These are phyloP conservation scores for Sporothrix sp. DNA, from an alignment of 2,329 filamentous ascomycete genomes.

Conservation along the genomic window DNA sequence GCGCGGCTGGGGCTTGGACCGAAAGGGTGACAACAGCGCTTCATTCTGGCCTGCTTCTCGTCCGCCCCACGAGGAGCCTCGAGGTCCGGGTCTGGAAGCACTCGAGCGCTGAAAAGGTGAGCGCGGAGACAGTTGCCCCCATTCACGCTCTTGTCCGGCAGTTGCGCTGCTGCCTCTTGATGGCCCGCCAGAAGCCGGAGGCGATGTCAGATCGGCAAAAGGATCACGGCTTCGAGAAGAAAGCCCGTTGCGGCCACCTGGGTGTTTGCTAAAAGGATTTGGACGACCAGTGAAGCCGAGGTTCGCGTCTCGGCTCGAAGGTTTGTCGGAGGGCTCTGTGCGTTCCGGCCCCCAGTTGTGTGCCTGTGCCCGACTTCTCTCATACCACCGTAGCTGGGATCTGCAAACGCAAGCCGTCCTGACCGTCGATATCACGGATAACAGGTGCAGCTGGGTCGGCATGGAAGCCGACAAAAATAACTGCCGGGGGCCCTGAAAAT, in stretches of 20 bases:
- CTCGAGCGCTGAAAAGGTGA: neutral
- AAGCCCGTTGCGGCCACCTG: too few species aligned
- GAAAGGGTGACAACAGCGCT: neutral
- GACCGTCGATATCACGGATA: neutral
- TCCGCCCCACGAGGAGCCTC: too few species aligned
- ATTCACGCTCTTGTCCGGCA: neutral
- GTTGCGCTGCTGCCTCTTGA: neutral
- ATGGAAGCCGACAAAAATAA: neutral
- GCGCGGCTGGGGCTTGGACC: too few species aligned
- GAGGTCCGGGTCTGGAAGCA: too few species aligned
- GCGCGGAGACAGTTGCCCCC: constrained; percentile 2
- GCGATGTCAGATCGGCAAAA: neutral
- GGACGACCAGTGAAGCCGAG: neutral
- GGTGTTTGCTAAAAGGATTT: neutral
- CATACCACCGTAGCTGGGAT: too few species aligned
- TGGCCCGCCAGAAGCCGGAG: neutral
- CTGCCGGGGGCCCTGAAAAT: constrained; percentile 4
- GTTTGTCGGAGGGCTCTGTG: too few species aligned
- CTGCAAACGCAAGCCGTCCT: too few species aligned
- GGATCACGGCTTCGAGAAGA: too few species aligned
- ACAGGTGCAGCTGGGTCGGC: neutral
- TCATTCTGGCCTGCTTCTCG: neutral
- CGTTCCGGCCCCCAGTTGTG: neutral
- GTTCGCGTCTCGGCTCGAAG: neutral
- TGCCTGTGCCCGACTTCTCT: neutral